Base-by-base conservation (phyloP, 257 asterid genomes). In the Solanum rostratum region DNA sequence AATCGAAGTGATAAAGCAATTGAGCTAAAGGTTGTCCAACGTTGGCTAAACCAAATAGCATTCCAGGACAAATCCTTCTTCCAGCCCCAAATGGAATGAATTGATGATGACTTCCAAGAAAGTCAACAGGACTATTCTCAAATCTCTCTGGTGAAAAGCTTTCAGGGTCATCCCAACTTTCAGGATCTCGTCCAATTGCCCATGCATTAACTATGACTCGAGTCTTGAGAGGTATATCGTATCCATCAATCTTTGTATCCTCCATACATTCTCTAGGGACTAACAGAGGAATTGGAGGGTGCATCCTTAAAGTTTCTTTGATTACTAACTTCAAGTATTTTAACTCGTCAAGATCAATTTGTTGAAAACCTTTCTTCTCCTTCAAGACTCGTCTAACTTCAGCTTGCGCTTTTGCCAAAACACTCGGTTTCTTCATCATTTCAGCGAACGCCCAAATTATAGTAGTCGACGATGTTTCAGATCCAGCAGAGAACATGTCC, bases 101-200 rank as follows among this genome's bases (percentile, higher is more conserved):
- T 52, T 87, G 80, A 52, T 68, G 79, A 62, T 87, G 37, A 37
- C 43, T 54, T 60, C 89, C 89, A 4, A 16, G 30, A 62, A 65
- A 84, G 59, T 87, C 89, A 39, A 70, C 2, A 20, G 70, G 55
- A 52, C 16, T 87, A 14, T 73, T 65, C 7, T 84, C 87, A 11
- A 84, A 87, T 65, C 89, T 60, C 55, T 87, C 87, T 3, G 89
- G 89, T 2, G 5, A 11, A 74, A 87, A 87, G 6, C 30, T 65
- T 16, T 84, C 87, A 2, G 86, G 78, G 2, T 87, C 81, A 45
- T 22, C 54, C 89, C 89, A 87, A 30, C 69, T 50, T 8, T 46
- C 7, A 14, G 86, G 86, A 50, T 87, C 89, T 73, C 89, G 74
- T 62, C 76, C 89, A 12, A 87, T 14, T n/a, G 87, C 87, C 87